Percentiles rank a stretch among this genome's conserved stretches.
phyloP scores from a whole-genome alignment of 2,329 filamentous ascomycete genomes.

The Fusarium illudens region DNA sequence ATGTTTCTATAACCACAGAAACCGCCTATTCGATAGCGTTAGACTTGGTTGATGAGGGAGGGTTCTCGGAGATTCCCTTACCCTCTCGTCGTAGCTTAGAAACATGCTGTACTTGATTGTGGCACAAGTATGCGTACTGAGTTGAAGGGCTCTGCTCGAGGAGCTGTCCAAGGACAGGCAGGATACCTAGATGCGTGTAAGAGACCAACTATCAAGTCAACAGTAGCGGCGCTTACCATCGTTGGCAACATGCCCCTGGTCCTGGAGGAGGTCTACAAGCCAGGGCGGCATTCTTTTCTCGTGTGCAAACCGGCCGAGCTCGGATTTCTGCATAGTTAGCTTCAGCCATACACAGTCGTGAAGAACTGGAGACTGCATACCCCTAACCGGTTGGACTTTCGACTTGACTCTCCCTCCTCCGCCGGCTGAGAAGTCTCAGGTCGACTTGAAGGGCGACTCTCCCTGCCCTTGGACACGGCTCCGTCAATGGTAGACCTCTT shows the following conservation, averaged over 20 bases:
- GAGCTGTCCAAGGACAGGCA: constrained; percentile 69
- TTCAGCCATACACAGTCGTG: not conserved
- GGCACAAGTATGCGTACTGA: constrained; percentile 80
- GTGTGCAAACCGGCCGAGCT: constrained; percentile 76
- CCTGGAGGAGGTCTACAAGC: constrained; percentile 69
- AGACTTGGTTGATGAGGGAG: not conserved
- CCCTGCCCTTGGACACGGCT: constrained; percentile 4
- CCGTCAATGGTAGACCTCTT: constrained; percentile 28
- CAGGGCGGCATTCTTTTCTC: constrained; percentile 79
- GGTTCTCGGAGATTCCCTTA: constrained; percentile 35
- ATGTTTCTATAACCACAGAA: constrained; percentile 98
- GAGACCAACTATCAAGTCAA: constrained; percentile 8
- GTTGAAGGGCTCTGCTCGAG: constrained; percentile 70
- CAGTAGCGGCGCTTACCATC: constrained; percentile 51
- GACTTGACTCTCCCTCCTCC: constrained; percentile 8
- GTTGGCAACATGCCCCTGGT: constrained; percentile 63
- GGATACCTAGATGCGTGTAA: constrained; percentile 55
- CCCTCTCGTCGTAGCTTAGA: constrained; percentile 82
- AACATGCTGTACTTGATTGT: constrained; percentile 78
- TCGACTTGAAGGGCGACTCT: constrained; percentile 5
- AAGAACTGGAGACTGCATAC: constrained; percentile 6
- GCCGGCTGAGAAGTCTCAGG: not conserved
- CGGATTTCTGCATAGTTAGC: constrained; percentile 56
- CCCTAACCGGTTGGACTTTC: constrained; percentile 30
- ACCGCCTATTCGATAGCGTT: constrained; percentile 62